Percentiles rank a stretch among this genome's conserved stretches.
These are phyloP conservation scores for Komagataella populi DNA, from an alignment of 805 yeast species.

Conservation along the genomic window DNA sequence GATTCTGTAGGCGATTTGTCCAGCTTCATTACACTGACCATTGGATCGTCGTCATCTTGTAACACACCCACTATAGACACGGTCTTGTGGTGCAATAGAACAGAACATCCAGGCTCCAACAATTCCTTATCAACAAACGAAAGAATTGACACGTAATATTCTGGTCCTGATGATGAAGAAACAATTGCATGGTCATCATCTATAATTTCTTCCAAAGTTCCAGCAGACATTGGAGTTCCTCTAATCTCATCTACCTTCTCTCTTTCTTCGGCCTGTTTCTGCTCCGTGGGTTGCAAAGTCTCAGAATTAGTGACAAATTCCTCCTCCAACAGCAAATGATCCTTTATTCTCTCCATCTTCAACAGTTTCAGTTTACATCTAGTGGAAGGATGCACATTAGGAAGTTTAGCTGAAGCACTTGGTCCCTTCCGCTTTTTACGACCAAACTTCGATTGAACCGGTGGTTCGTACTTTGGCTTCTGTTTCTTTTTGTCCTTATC, in stretches of 20 bases:
- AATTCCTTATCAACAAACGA: slow-evolving; percentile 95
- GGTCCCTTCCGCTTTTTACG: slow-evolving; percentile 91
- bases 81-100: slow-evolving; percentile 86
- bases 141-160: slow-evolving; percentile 89
- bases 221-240: slow-evolving; percentile 93
- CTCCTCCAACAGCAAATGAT: slow-evolving; percentile 87
- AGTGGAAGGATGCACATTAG: slow-evolving; percentile 81
- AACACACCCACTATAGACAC: slow-evolving; percentile 96
- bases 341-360: slow-evolving; percentile 92
- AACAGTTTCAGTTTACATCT: slow-evolving; percentile 85
- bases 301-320: slow-evolving; percentile 94
- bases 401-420: slow-evolving; percentile 72
- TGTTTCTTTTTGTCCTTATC: slow-evolving; percentile 42
- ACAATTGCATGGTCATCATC: slow-evolving; percentile 99
- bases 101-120: slow-evolving; percentile 95
- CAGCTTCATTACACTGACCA: slow-evolving; percentile 94
- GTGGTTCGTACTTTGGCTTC: slow-evolving; percentile 97
- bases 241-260: slow-evolving; percentile 90
- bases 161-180: slow-evolving; percentile 91
- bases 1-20: slow-evolving; percentile 97
- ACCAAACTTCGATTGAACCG: slow-evolving; percentile 89
- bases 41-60: slow-evolving; percentile 95
- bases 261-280: slow-evolving; percentile 91
- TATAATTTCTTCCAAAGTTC: slow-evolving; percentile 91
- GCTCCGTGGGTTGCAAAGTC: slow-evolving; percentile 89